Evolutionary conservation across 805 yeast genomes (phyloP), one percentile per base, ranked within the genome.

Genomic region (Saturnispora besseyi): DNA sequence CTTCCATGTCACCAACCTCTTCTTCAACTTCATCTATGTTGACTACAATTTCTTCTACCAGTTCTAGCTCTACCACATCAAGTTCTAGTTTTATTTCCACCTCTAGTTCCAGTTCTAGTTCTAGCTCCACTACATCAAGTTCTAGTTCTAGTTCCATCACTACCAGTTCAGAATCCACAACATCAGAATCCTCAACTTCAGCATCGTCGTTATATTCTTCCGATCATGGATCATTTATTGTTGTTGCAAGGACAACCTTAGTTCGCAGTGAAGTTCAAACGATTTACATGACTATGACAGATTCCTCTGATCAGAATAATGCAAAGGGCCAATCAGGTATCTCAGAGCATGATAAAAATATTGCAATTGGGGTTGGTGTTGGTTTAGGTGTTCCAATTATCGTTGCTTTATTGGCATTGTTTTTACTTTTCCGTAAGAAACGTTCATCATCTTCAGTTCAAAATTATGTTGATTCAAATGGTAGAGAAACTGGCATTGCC

Each of bases 301-400:
- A 53, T 2, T 38, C 62, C 1, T 56, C 67, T 3, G 54, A 66
- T 7, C 59, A 68, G 9, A 36, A 45, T n/a, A 38, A 38, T 15
- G 36, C 51, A 12, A 50, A 57, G 28, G 36, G 59, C 7, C 24
- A 15, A 18, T 58, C 65, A 3, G 83, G 83, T 0, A 64, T 81
- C 7, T 71, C 82, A 1, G 59, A 69, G 13, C 73, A 75, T 46
- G 65, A 75, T 51, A 71, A 76, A 41, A 50, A 45, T 43, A 74
- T 82, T 33, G 78, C 83, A 24, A 74, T 82, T 47, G 89, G 89
- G 37, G 81, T 82, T 51, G 82, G 79, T 29, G 82, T 83, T 5
- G 89, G 89, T 49, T 75, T 84, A 12, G 87, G 87, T 47, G 79
- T 81, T 0, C 86, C 90, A 2, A 55, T 77, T 0, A 61, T 81